Percentiles rank a stretch among this genome's conserved stretches.
Evolutionary conservation across 2,329 filamentous ascomycete genomes (phyloP).

Genomic region (Cladosporium sp.): DNA sequence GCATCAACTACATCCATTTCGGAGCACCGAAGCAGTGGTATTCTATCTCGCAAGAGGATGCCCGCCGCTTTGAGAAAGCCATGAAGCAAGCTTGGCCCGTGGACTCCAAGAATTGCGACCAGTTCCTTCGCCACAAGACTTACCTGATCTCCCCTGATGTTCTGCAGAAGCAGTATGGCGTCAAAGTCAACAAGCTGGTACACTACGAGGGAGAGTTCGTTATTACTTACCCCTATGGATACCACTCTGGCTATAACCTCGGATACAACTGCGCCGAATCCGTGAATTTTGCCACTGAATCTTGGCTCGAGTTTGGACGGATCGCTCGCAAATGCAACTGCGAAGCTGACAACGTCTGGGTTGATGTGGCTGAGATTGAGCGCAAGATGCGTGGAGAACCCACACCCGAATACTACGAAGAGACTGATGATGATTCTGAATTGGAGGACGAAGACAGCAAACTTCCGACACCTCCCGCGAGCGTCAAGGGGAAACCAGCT

Average conservation of each 20-base stretch:
- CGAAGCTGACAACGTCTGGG: slow-evolving; percentile 96
- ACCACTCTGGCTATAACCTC: slow-evolving; percentile 95
- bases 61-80: slow-evolving; percentile 83
- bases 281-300: slow-evolving; percentile 94
- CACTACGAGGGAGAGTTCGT: slow-evolving; percentile 97
- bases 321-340: slow-evolving; percentile 97
- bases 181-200: slow-evolving; percentile 92
- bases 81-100: slow-evolving; percentile 95
- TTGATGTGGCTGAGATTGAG: slow-evolving; percentile 93
- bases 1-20: slow-evolving; percentile 99
- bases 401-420: slow-evolving; percentile 74
- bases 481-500: slow-evolving; percentile 61
- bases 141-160: slow-evolving; percentile 92
- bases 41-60: slow-evolving; percentile 94
- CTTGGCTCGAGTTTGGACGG: slow-evolving; percentile 91
- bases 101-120: slow-evolving; percentile 91
- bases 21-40: slow-evolving; percentile 99
- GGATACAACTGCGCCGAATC: slow-evolving; percentile 99
- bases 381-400: slow-evolving; percentile 84
- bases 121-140: slow-evolving; percentile 95
- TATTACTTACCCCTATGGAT: slow-evolving; percentile 96
- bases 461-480: slow-evolving; percentile 73
- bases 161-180: slow-evolving; percentile 81
- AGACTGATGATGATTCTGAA: slow-evolving; percentile 65
- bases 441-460: slow-evolving; percentile 53